phyloP scores from a whole-genome alignment of 768 basidiomycete species.

The Termitomyces titanicus region DNA sequence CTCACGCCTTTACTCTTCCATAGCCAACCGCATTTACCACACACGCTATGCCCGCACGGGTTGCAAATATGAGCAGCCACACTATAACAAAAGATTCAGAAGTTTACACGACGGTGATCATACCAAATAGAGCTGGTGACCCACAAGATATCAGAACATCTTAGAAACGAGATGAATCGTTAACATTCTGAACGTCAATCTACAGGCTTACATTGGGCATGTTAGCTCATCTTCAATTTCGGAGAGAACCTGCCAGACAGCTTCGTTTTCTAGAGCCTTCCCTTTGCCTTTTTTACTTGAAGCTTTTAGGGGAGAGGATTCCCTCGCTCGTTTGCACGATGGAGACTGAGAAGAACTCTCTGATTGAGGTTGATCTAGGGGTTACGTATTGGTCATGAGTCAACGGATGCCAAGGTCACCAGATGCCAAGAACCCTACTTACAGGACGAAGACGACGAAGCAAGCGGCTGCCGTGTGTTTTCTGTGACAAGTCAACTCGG shows the following conservation, averaged over 20 bases:
- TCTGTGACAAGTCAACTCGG: slow-evolving; percentile 1
- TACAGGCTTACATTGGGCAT: slow-evolving; percentile 63
- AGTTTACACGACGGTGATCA: background rate
- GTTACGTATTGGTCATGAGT: background rate
- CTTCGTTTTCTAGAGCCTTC: slow-evolving; percentile 24
- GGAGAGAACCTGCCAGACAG: slow-evolving; percentile 29
- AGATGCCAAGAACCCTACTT: background rate
- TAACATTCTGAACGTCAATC: background rate
- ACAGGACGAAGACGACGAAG: slow-evolving; percentile 1
- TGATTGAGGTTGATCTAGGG: background rate
- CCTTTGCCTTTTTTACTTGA: slow-evolving; percentile 42
- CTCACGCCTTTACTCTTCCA: slow-evolving; percentile 58
- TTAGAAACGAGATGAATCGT: slow-evolving; percentile 22
- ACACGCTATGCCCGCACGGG: slow-evolving; percentile 74
- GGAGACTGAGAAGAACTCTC: background rate
- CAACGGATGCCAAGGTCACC: too few relatives aligned
- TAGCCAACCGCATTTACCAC: slow-evolving; percentile 60
- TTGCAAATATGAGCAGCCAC: slow-evolving; percentile 59
- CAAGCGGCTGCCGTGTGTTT: slow-evolving; percentile 1
- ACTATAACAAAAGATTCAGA: slow-evolving; percentile 28
- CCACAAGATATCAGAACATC: slow-evolving; percentile 72
- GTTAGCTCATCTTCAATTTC: slow-evolving; percentile 62
- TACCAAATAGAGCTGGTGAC: slow-evolving; percentile 17
- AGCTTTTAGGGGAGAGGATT: slow-evolving; percentile 7
- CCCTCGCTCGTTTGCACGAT: slow-evolving; percentile 12